Base-by-base conservation (phyloP, 805 yeast species). In the Myxozyma geophila region DNA sequence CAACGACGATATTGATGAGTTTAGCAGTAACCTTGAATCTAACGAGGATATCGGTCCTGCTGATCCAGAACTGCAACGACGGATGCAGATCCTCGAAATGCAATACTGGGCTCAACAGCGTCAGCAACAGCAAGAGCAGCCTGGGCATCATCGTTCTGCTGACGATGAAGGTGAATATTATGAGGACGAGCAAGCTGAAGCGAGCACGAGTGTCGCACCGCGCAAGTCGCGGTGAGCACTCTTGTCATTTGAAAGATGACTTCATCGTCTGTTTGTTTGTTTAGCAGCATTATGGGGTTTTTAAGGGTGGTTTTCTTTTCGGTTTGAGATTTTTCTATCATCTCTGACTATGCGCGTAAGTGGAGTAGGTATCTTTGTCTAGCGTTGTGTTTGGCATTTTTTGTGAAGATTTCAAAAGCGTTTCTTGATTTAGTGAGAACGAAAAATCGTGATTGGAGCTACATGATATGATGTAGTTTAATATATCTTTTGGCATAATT, bases 91-190 rank as follows among this genome's bases (percentile, higher is more conserved):
- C 1, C 61, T 58, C 4, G 66, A 62, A 28, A 46, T 58, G 59
- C 59, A 62, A 39, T 62, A 58, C 36, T 62, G 66, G 66, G 59
- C 58, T 15, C 64, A 56, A n/a, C 43, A 51, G 9, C 56, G 40
- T 7, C 58, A 56, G 46, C 52, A 50, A 21, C 60, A 60, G 46
- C 47, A 48, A 12, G 52, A 48, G 17, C 21, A 28, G 28, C 28
- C 5, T 43, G 23, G 17, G 47, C 7, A 43, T 43, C 47, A 39
- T 39, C 43, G 28, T 28, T 28, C 28, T 28, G 28, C 28, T 28
- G 28, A 28, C 28, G 28, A 39, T 12, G n/a, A 39, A 39, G 47
- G 6, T 17, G 47, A 17, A 17, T 17, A 17, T 10, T 28, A 35
- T n/a, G 54, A 19, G 13, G 55, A 39, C 10, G 55, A 39, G 19